Base-by-base conservation (phyloP, 352 stramenopile genomes). In the Phytophthora uliginosa region DNA sequence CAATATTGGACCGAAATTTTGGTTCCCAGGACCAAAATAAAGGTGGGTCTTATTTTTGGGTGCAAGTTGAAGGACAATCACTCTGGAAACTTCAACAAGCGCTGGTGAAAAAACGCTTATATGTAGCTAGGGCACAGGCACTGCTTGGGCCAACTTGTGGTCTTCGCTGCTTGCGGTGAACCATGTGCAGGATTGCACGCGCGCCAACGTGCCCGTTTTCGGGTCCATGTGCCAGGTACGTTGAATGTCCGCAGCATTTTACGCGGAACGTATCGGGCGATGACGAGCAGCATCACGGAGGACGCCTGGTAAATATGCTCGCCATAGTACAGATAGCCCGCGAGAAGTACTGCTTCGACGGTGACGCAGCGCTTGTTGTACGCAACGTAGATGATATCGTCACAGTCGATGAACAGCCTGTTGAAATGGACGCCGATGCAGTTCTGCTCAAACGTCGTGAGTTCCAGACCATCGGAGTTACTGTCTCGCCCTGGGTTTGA, bases 241-340 rank as follows among this genome's bases (percentile, higher is more conserved):
- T 78, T 78, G 51, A 78, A 75, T 3, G 60, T 75, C 5, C 66
- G 66, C 10, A 78, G 56, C 2, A 78, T 5, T 20, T 52, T 65
- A 24, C 36, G 10, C 0, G 71, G 71, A 28, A 74, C 4, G 10
- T 75, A 18, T 18, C 66, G 66, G 12, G 71, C 59, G 6, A 66
- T 22, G 9, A 78, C 28, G 24, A 78, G 57, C 20, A 75, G 40
- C 28, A 71, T 45, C 9, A 74, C 63, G 12, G 62, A 61, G 15
- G 45, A 45, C 6, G 71, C 60, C 28, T 62, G 71, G 34, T 78
- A 78, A n/a, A 78, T 48, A 33, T 78, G 55, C 20, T 59, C 36
- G 26, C 71, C 71, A 26, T 68, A 63, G 45, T 72, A 78, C 7
- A 78, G 22, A 67, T 69, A 77, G 3, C 70, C 70, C 8, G 53